phyloP scores from a whole-genome alignment of 495 filamentous ascomycete species.

The Aspergillus avenaceus region DNA sequence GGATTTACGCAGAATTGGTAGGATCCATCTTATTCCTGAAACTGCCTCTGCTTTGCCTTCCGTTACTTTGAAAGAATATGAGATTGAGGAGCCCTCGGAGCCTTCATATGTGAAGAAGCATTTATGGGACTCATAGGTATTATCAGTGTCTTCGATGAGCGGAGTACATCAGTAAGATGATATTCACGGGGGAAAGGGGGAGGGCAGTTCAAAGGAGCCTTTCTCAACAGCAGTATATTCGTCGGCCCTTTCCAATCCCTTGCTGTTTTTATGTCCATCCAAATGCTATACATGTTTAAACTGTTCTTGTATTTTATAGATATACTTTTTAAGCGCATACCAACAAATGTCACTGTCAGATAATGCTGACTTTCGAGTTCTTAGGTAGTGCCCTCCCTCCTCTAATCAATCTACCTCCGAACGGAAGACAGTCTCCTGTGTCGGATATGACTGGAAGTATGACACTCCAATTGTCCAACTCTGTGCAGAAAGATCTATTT shows the following conservation, averaged over 20 bases:
- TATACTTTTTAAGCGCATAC: neutral
- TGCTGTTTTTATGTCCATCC: neutral
- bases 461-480: slow-evolving; percentile 18
- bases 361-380: slow-evolving; percentile 27
- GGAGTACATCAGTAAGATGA: too few relatives aligned
- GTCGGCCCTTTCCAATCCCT: neutral
- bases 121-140: neutral
- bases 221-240: neutral
- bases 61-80: slow-evolving; percentile 34
- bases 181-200: too few relatives aligned
- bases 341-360: slow-evolving; percentile 23
- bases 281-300: neutral
- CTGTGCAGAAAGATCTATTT: slow-evolving; percentile 39
- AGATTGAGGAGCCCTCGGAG: slow-evolving; percentile 36
- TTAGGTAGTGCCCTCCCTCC: slow-evolving; percentile 20
- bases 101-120: slow-evolving; percentile 4
- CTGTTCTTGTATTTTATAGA: slow-evolving; percentile 16
- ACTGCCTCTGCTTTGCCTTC: slow-evolving; percentile 11
- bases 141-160: neutral
- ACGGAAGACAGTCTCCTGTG: slow-evolving; percentile 22
- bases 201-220: too few relatives aligned
- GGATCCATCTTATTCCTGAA: slow-evolving; percentile 26
- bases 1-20: slow-evolving; percentile 27
- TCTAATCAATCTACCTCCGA: slow-evolving; percentile 14
- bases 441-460: slow-evolving; percentile 21